A percentile compares a stretch with the other conserved stretches of the same genome.
Conservation (phyloP, 352 stramenopile species). For the Globisporangium cystogenes region DNA sequence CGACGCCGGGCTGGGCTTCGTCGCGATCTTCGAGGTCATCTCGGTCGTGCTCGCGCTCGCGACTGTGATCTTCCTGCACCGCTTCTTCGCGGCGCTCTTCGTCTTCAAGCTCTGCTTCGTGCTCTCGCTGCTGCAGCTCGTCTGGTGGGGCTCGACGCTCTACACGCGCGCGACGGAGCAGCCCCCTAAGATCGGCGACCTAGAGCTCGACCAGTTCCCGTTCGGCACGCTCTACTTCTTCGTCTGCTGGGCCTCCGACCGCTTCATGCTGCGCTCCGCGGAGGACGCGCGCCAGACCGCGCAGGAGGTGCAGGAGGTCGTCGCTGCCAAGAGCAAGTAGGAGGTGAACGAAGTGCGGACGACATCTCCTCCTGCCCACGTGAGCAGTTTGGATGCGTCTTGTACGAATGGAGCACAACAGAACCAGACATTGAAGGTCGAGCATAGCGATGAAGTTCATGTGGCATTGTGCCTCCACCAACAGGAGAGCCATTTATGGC, state of each 20-base stretch:
- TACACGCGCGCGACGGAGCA: constrained; percentile 41
- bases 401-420: too few species aligned
- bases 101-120: constrained; percentile 76
- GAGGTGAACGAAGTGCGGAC: too few species aligned
- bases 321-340: constrained; percentile 21
- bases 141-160: constrained; percentile 55
- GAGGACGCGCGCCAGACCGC: constrained; percentile 57
- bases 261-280: constrained; percentile 75
- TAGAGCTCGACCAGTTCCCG: constrained; percentile 51
- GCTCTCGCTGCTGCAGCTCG: constrained; percentile 62
- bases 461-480: too few species aligned
- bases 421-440: too few species aligned
- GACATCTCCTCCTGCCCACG: too few species aligned
- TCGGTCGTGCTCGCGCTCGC: constrained; percentile 47
- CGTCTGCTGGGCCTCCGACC: constrained; percentile 72
- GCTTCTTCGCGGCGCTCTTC: constrained; percentile 52
- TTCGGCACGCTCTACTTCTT: constrained; percentile 75
- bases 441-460: too few species aligned
- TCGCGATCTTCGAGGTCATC: constrained; percentile 51
- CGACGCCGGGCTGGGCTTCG: constrained; percentile 41
- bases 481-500: too few species aligned
- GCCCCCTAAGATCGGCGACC: constrained; percentile 43
- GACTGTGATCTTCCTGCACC: constrained; percentile 61
- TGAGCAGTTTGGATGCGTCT: too few species aligned
- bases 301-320: constrained; percentile 47